phyloP scores from a whole-genome alignment of 2,329 filamentous ascomycete genomes.

The Parascedosporium putredinis region DNA sequence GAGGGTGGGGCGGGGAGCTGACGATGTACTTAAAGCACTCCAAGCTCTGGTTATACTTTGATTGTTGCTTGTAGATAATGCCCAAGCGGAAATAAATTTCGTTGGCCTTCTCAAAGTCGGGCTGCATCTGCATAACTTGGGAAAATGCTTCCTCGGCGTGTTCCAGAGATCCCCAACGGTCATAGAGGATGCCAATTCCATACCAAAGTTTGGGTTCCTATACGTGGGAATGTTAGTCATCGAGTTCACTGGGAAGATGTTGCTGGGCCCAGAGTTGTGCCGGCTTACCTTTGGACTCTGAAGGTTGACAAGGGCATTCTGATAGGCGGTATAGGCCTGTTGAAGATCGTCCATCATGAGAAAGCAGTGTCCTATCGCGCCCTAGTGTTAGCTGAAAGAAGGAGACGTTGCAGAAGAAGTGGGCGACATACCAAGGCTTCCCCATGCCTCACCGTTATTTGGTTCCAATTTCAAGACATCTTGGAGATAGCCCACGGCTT shows the following conservation, averaged over 20 bases:
- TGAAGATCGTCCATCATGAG: slow-evolving; percentile 98
- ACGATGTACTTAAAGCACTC: slow-evolving; percentile 99
- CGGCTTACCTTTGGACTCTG: slow-evolving; percentile 74
- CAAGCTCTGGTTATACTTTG: slow-evolving; percentile 83
- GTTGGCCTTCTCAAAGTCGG: slow-evolving; percentile 95
- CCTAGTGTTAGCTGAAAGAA: not conserved
- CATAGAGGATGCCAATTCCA: slow-evolving; percentile 94
- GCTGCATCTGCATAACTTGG: slow-evolving; percentile 97
- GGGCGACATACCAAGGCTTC: slow-evolving; percentile 63
- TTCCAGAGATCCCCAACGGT: slow-evolving; percentile 89
- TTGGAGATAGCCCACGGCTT: slow-evolving; percentile 86
- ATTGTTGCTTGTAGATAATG: slow-evolving; percentile 99
- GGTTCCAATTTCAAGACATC: slow-evolving; percentile 83
- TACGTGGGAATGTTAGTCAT: too few species aligned
- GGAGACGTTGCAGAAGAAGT: not conserved
- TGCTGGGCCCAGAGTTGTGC: not conserved
- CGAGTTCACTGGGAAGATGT: not conserved
- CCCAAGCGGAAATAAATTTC: slow-evolving; percentile 97
- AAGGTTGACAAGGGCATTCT: slow-evolving; percentile 87
- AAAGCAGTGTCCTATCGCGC: slow-evolving; percentile 76
- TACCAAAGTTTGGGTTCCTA: slow-evolving; percentile 98
- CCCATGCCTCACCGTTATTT: slow-evolving; percentile 92
- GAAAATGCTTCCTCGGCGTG: slow-evolving; percentile 98
- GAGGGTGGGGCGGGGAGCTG: slow-evolving; percentile 75
- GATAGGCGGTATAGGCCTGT: slow-evolving; percentile 93